Evolutionary conservation across 73 alveolate genomes (phyloP), one percentile per base, ranked within the genome.

Genomic region (Uronychia binucleata): DNA sequence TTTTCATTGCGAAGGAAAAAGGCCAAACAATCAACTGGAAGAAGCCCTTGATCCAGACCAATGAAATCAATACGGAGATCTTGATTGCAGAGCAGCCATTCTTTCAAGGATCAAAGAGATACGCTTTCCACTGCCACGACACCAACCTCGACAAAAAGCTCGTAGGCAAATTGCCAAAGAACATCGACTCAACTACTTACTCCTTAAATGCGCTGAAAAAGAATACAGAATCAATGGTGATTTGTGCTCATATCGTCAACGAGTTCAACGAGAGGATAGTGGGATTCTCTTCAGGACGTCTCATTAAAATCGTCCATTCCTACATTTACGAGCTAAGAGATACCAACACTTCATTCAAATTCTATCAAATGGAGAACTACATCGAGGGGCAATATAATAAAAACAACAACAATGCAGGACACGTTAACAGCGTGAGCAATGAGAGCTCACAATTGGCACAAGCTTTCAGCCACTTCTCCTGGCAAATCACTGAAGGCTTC

Each of bases 391-490:
- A 85, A 32, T 90, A 90, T 85, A 79, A 57, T 34, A 90, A 90
- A 75, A 85, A 85, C 80, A 85, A 90, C 81, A 90, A 90, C 59
- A 90, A 90, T 78, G 88, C 95, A 28, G 95, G 95, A 31, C 85
- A 93, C 93, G 67, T 77, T 32, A 30, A 79, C 79, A 29, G 31
- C 78, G 29, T 5, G 8, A 29, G 78, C 78, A 25, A 26, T 26
- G 29, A 67, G 13, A 28, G 13, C 78, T 67, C 78, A 67, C 26
- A 13, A 28, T 13, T 67, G 26, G 78, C 78, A 1, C 78, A 67
- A 34, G 75, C 87, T 14, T 81, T 90, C 30, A 76, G 89, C 32
- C 96, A 90, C 80, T 90, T 86, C 75, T 90, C 96, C 11, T 90
- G 78, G 67, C 85, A 86, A 76, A 34, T 86, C 60, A 86, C 86